phyloP scores from a whole-genome alignment of 768 basidiomycete species.

The Suillus alpinus region DNA sequence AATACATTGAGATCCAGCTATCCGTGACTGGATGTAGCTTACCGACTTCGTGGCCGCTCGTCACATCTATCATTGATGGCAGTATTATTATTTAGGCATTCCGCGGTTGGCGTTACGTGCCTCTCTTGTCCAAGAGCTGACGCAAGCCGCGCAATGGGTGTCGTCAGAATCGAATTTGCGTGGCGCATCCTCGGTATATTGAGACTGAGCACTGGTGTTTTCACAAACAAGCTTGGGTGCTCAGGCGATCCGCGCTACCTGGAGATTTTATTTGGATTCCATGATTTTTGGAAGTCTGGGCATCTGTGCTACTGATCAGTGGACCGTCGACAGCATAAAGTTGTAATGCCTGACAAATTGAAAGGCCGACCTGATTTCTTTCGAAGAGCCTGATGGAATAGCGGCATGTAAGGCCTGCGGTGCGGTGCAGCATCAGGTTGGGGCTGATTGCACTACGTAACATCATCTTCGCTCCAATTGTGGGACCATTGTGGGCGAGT shows the following conservation, averaged over 20 bases:
- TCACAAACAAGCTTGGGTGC: neutral
- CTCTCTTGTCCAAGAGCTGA: neutral
- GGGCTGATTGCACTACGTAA: too few relatives aligned
- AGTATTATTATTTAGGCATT: neutral
- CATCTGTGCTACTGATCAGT: neutral
- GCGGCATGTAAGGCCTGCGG: neutral
- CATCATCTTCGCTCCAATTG: neutral
- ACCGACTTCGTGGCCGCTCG: neutral
- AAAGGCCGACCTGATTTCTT: neutral
- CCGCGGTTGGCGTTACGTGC: neutral
- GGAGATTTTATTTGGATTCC: neutral
- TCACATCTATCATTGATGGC: neutral
- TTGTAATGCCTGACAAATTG: neutral
- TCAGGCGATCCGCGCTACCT: neutral
- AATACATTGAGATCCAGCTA: neutral
- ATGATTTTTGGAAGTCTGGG: neutral
- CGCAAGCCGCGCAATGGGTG: neutral
- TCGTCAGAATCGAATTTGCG: neutral
- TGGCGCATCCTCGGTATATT: neutral
- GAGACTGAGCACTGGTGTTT: neutral
- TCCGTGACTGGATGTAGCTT: neutral
- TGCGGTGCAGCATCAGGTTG: neutral
- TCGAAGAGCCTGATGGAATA: neutral
- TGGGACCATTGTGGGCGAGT: neutral
- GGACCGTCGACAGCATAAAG: neutral